Conservation (phyloP, 345 rosid genomes). For the Citrus maxima region DNA sequence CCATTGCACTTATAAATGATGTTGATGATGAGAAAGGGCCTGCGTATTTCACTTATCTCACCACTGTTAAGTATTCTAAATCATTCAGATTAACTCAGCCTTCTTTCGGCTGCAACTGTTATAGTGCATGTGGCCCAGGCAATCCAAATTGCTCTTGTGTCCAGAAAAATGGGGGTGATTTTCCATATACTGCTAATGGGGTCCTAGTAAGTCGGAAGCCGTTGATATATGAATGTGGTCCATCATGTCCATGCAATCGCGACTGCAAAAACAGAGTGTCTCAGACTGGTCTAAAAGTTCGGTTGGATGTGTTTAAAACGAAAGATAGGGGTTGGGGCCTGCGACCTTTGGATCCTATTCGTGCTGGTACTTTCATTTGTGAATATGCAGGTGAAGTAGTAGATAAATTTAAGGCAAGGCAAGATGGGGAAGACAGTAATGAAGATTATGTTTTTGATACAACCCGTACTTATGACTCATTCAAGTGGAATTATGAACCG, state of each 20-base stretch:
- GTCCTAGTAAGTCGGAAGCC: slow-evolving; percentile 59
- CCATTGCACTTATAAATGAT: slow-evolving; percentile 84
- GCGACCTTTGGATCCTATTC: slow-evolving; percentile 87
- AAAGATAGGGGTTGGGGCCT: slow-evolving; percentile 84
- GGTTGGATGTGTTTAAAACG: slow-evolving; percentile 51
- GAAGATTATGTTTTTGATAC: slow-evolving; percentile 60
- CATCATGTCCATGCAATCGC: slow-evolving; percentile 62
- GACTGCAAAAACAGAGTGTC: slow-evolving; percentile 70
- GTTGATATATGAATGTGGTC: slow-evolving; percentile 74
- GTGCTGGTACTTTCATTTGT: slow-evolving; percentile 82
- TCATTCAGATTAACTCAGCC: slow-evolving; percentile 33
- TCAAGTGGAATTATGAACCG: slow-evolving; percentile 14
- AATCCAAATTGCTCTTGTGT: slow-evolving; percentile 66
- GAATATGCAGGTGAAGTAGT: slow-evolving; percentile 81
- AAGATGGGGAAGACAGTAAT: slow-evolving; percentile 30
- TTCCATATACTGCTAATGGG: slow-evolving; percentile 63
- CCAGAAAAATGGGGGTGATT: slow-evolving; percentile 58
- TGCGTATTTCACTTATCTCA: slow-evolving; percentile 55
- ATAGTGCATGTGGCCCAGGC: slow-evolving; percentile 57
- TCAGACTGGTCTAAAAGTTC: slow-evolving; percentile 62
- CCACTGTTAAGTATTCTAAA: slow-evolving; percentile 45
- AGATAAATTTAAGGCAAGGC: slow-evolving; percentile 38
- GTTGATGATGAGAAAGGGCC: slow-evolving; percentile 82
- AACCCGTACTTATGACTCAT: slow-evolving; percentile 31
- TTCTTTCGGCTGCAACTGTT: slow-evolving; percentile 55